A percentile compares a stretch with the other conserved stretches of the same genome.
phyloP scores from a whole-genome alignment of 352 stramenopile genomes.

The Phytophthora cryptogea region DNA sequence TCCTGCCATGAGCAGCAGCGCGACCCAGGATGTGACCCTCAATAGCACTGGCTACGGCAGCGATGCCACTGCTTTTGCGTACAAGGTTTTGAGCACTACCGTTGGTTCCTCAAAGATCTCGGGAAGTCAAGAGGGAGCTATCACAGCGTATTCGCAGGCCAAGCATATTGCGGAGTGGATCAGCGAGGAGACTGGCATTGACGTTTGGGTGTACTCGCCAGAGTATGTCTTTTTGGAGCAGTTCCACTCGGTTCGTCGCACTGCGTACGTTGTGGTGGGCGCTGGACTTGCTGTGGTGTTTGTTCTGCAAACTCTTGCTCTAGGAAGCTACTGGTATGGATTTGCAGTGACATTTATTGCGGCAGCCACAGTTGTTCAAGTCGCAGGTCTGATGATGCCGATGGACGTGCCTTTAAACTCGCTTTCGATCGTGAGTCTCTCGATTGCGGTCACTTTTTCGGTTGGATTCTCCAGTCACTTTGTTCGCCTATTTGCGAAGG shows the following conservation, averaged over 20 bases:
- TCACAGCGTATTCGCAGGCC: constrained; percentile 56
- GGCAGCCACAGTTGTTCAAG: constrained; percentile 57
- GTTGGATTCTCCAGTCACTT: constrained; percentile 86
- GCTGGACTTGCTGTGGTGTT: constrained; percentile 54
- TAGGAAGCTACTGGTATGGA: constrained; percentile 53
- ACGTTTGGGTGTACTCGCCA: constrained; percentile 72
- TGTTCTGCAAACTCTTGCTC: constrained; percentile 48
- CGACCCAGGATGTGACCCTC: constrained; percentile 40
- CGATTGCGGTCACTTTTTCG: constrained; percentile 72
- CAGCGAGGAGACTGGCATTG: constrained; percentile 62
- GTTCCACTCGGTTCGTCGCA: constrained; percentile 61
- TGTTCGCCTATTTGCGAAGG: constrained; percentile 62
- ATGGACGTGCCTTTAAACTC: constrained; percentile 79
- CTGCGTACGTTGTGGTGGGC: constrained; percentile 56
- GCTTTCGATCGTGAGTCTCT: constrained; percentile 82
- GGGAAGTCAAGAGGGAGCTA: constrained; percentile 41
- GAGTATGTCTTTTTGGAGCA: constrained; percentile 73
- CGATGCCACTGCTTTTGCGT: constrained; percentile 67
- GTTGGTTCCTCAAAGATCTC: constrained; percentile 19
- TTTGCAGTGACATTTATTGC: constrained; percentile 48
- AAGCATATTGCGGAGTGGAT: constrained; percentile 67
- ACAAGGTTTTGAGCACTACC: constrained; percentile 57
- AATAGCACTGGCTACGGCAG: constrained; percentile 54
- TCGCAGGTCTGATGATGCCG: constrained; percentile 66
- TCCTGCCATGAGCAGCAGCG: constrained; percentile 33